These are phyloP conservation scores for Pleurotus citrinopileatus DNA, from an alignment of 768 basidiomycete genomes.

Conservation along the genomic window DNA sequence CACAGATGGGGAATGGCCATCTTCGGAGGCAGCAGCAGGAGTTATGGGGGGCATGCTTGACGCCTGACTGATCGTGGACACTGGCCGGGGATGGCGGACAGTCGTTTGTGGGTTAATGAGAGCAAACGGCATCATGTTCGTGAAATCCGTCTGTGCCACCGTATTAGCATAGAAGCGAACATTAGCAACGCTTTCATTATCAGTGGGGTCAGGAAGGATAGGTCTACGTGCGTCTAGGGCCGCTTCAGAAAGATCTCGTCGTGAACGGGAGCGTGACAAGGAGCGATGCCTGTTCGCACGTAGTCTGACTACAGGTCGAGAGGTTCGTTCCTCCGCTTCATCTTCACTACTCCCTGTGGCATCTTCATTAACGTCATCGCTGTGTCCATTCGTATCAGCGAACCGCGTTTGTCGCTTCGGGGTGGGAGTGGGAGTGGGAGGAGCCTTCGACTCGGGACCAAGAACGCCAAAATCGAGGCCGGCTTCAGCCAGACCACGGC, in stretches of 20 bases:
- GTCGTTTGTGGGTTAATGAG: slow-evolving; percentile 69
- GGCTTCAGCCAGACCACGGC: slow-evolving; percentile 59
- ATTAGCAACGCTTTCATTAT: slow-evolving; percentile 70
- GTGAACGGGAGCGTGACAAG: slow-evolving; percentile 69
- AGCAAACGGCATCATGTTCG: slow-evolving; percentile 69
- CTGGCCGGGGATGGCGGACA: slow-evolving; percentile 34
- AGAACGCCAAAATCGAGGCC: slow-evolving; percentile 80
- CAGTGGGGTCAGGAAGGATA: slow-evolving; percentile 51
- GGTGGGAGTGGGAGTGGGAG: slow-evolving; percentile 19
- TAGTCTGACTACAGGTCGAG: slow-evolving; percentile 78
- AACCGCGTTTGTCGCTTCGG: slow-evolving; percentile 36
- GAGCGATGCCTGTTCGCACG: slow-evolving; percentile 46
- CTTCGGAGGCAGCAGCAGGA: slow-evolving; percentile 39
- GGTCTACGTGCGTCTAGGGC: slow-evolving; percentile 60
- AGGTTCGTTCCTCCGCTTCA: slow-evolving; percentile 49
- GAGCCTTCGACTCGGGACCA: slow-evolving; percentile 33
- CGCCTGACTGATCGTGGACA: slow-evolving; percentile 26
- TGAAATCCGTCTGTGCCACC: slow-evolving; percentile 59
- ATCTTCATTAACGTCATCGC: slow-evolving; percentile 23
- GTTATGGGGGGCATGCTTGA: slow-evolving; percentile 26
- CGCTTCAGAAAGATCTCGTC: slow-evolving; percentile 61
- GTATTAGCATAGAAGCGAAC: slow-evolving; percentile 73
- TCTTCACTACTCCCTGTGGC: slow-evolving; percentile 30
- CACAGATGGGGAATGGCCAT: slow-evolving; percentile 34
- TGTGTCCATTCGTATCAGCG: slow-evolving; percentile 25